A percentile compares a stretch with the other conserved stretches of the same genome.
These are phyloP conservation scores for Backusella macrospora DNA, from an alignment of 192 early-diverging fungal genomes.

Conservation along the genomic window DNA sequence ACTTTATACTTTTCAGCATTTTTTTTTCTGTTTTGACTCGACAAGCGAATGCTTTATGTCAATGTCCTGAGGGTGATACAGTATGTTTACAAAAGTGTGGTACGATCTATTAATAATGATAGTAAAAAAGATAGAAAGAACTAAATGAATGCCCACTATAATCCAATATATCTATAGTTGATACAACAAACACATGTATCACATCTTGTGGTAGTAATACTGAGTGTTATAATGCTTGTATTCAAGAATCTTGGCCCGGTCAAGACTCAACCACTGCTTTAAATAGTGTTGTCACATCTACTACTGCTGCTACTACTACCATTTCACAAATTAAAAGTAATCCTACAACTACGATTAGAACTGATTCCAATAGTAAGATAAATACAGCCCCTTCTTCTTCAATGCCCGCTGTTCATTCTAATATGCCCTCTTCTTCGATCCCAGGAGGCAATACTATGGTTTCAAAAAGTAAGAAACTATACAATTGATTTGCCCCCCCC, in stretches of 20 bases:
- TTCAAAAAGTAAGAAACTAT: constrained; percentile 8
- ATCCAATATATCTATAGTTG: constrained; percentile 4
- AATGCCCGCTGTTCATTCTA: background rate
- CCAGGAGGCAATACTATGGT: background rate
- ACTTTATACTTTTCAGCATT: background rate
- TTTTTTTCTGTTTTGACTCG: background rate
- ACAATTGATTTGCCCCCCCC: background rate
- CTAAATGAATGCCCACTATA: background rate
- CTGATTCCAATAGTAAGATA: background rate
- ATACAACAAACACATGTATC: constrained; percentile 20
- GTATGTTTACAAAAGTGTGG: constrained; percentile 19
- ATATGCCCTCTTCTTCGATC: background rate
- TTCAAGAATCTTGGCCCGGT: constrained; percentile 19
- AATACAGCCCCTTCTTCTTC: background rate
- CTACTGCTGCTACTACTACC: background rate
- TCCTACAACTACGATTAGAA: background rate
- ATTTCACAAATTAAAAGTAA: background rate
- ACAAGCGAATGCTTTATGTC: constrained; percentile 10
- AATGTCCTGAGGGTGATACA: constrained; percentile 12
- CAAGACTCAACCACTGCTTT: background rate
- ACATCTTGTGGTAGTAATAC: background rate
- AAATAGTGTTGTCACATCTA: background rate
- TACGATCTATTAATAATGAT: background rate
- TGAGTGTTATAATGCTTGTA: constrained; percentile 11
- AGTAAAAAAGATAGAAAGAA: background rate